Base-by-base conservation (phyloP, 768 basidiomycete species). In the Trametes punicea region DNA sequence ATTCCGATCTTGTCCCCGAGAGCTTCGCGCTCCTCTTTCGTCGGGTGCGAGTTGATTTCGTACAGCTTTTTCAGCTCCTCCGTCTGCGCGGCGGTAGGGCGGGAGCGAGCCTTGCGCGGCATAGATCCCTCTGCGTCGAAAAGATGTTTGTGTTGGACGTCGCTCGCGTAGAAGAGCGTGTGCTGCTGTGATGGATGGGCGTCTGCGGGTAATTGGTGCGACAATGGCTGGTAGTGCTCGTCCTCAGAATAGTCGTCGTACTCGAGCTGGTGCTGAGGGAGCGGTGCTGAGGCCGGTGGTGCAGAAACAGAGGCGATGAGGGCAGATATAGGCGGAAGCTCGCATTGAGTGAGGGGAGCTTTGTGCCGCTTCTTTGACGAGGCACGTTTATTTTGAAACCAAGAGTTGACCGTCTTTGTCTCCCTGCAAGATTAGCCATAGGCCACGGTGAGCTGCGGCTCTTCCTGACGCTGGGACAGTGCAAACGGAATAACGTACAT, bases 301-400 rank as follows among this genome's bases (percentile, higher is more conserved):
- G 71, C 70, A 44, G 75, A 66, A 6, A 73, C 66, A 46, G 73
- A 70, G 57, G 73, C 76, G 59, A 76, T 69, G 21, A 76, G 71
- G 59, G 72, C 71, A n/a, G 69, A 72, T 67, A 71, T 75, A 52
- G 71, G 73, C 59, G 56, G 75, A 50, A 64, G 73, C 62, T 65
- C 55, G 64, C 65, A 70, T 69, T 65, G 57, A 42, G 62, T 48
- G 53, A 65, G 51, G 44, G 54, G 41, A 40, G 59, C 61, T 52
- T 64, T 68, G 77, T 79, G 74, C 20, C 79, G 75, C 71, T 90
- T 90, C 79, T 89, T 90, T 63, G 81, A 83, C 11, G 88, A 89
- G 6, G 89, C 88, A 51, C 89, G 79, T 76, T 90, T 90, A 69
- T 90, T 90, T 73, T 90, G 88, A 71, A 90, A 91, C 85, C 87